Evolutionary conservation across 305 asterid species (phyloP), one percentile per base, ranked within the genome.

Genomic region (Solanum hybrid): DNA sequence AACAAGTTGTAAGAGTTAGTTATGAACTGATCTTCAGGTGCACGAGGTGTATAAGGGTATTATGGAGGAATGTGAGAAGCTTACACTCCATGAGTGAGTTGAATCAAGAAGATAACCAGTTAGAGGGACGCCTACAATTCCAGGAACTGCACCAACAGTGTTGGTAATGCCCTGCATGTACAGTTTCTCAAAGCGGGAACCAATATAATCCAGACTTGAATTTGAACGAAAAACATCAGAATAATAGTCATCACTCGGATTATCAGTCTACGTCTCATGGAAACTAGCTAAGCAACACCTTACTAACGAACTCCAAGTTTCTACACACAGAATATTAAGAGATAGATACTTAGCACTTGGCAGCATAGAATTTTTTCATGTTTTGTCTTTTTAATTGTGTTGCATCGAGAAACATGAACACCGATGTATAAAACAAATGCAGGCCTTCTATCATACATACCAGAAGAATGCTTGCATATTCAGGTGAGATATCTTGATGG

Each of bases 401-500:
- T 32, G 82, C 24, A 27, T 77, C 22, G 10, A 76, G 2, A 8
- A 32, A 76, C 26, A 76, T 15, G 81, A 22, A 76, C 4, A 76
- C 24, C 38, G 34, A 24, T 5, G 37, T 27, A 8, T 15, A 41
- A 83, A 83, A 57, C 70, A 57, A 17, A 57, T 57, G 24, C 70
- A 1, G 4, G 70, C 4, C 24, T 57, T 57, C 70, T 1, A 17
- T 57, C 70, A 51, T 6, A 86, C 98, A 75, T 94, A 97, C 99
- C 98, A 97, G 91, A 90, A 97, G 99, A 88, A 97, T 95, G 92
- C 99, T 95, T 73, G 99, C 99, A 90, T 97, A 97, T 93, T 97
- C 98, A 11, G 99, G 99, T 15, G 99, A 97, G 39, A 97, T 97
- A 90, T 97, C 99, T 93, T 97, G 99, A 95, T 96, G 99, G n/a